Base-by-base conservation (phyloP, 805 yeast species). In the Naumovozyma castellii region DNA sequence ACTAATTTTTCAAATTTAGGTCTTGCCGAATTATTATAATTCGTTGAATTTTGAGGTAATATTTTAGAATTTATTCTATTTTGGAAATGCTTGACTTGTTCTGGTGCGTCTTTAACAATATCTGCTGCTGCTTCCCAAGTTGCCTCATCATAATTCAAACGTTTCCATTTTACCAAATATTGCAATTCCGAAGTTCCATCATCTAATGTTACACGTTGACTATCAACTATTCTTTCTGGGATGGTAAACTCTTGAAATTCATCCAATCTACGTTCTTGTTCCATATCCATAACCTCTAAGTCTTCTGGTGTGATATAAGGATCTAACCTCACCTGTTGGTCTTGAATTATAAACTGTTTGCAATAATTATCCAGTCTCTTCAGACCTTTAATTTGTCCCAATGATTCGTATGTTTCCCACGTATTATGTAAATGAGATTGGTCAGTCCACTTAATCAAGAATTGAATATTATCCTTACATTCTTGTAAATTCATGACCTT, bases 61-160 rank as follows among this genome's bases (percentile, higher is more conserved):
- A 88, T 85, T 60, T 86, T 87, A 14, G 94, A 84, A 47, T 81
- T 81, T 36, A 76, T 69, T 48, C 98, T 71, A 48, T 71, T 77
- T 62, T 90, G 95, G 57, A 78, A 92, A 48, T 78, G 79, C 39
- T 80, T 73, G 6, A 92, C 97, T 58, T 83, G 85, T 12, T 71
- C 75, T 0, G 96, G 96, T 2, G 95, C 85, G 32, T 83, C 60
- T 44, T 76, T 74, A 2, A 92, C 97, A 48, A 92, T 86, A 47
- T 76, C 81, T 38, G 79, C 80, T 1, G 97, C 97, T 48, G 78
- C 75, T 64, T 92, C 99, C 97, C 97, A 92, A 4, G 97, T 86
- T 43, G 95, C 85, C 51, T 84, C 94, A 62, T 94, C 97, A 56
- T 92, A 92, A 53, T 87, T 84, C 19, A 92, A 71, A 40, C 97